phyloP scores from a whole-genome alignment of 2,329 filamentous ascomycete genomes.

The Biscogniauxia mediterranea region DNA sequence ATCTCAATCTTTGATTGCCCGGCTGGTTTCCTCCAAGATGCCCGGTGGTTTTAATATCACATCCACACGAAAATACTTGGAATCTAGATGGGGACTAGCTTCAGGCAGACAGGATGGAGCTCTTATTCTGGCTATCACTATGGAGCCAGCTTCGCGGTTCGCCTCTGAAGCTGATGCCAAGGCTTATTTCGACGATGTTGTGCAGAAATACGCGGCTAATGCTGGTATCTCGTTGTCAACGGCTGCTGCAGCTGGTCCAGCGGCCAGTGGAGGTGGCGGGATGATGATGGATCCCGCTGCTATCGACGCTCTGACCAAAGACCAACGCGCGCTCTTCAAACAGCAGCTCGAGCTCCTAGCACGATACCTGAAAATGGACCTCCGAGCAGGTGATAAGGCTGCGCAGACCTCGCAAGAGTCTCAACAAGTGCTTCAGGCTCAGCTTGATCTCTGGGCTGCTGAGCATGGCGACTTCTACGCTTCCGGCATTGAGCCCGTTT shows the following conservation, averaged over 20 bases:
- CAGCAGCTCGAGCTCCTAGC: slow-evolving; percentile 95
- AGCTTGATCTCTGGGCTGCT: slow-evolving; percentile 90
- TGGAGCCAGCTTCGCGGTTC: slow-evolving; percentile 86
- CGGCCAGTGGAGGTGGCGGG: slow-evolving; percentile 67
- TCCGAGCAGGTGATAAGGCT: slow-evolving; percentile 94
- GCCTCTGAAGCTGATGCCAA: slow-evolving; percentile 90
- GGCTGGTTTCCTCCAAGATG: slow-evolving; percentile 98
- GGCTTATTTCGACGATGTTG: slow-evolving; percentile 81
- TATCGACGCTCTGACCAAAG: slow-evolving; percentile 94
- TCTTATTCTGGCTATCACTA: slow-evolving; percentile 83
- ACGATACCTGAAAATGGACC: slow-evolving; percentile 94
- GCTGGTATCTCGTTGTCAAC: slow-evolving; percentile 82
- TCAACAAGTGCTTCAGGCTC: slow-evolving; percentile 82
- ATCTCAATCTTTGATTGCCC: slow-evolving; percentile 86
- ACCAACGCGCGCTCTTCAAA: slow-evolving; percentile 94
- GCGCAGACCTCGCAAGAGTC: slow-evolving; percentile 82
- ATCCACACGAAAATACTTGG: slow-evolving; percentile 88
- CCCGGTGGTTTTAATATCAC: slow-evolving; percentile 99
- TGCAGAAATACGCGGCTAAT: slow-evolving; percentile 84
- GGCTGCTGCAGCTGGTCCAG: slow-evolving; percentile 70
- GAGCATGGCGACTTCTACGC: slow-evolving; percentile 98
- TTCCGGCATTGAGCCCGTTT: slow-evolving; percentile 87
- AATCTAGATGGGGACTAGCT: slow-evolving; percentile 87
- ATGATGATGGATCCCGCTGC: slow-evolving; percentile 99
- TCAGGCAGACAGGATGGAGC: slow-evolving; percentile 88